Conservation (phyloP, 495 filamentous ascomycete species). For the Neurospora sp. region DNA sequence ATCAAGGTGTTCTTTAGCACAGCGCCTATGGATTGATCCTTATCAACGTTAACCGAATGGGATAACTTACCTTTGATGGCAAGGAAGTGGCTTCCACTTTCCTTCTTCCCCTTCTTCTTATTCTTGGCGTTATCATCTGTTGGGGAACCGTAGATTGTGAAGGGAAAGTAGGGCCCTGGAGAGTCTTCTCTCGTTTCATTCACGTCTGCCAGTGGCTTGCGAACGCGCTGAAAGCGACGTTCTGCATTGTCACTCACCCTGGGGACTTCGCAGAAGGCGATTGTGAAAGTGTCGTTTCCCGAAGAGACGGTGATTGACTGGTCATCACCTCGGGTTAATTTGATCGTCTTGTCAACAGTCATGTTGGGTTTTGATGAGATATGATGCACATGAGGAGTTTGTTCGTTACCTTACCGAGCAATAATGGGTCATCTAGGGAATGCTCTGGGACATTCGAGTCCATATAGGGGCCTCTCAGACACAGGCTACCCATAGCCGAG, state of each 20-base stretch:
- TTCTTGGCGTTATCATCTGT: neutral
- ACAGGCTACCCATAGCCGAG: neutral
- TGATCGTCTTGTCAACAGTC: neutral
- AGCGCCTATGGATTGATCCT: neutral
- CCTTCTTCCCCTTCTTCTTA: neutral
- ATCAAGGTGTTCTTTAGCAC: neutral
- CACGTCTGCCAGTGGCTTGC: neutral
- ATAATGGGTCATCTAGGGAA: neutral
- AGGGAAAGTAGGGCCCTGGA: neutral
- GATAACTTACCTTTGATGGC: neutral
- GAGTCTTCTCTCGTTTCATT: neutral
- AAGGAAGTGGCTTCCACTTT: neutral
- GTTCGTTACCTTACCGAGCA: neutral
- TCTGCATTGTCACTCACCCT: neutral
- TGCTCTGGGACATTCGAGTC: neutral
- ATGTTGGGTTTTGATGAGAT: neutral
- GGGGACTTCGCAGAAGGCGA: neutral
- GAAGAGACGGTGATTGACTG: neutral
- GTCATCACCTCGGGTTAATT: neutral
- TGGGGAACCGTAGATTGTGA: neutral
- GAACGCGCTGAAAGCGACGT: neutral
- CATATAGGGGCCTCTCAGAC: neutral
- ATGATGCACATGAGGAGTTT: neutral
- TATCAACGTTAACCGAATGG: accelerated
- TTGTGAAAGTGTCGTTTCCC: neutral